phyloP scores from a whole-genome alignment of 192 early-diverging fungal genomes.

The Coemansia sp. region DNA sequence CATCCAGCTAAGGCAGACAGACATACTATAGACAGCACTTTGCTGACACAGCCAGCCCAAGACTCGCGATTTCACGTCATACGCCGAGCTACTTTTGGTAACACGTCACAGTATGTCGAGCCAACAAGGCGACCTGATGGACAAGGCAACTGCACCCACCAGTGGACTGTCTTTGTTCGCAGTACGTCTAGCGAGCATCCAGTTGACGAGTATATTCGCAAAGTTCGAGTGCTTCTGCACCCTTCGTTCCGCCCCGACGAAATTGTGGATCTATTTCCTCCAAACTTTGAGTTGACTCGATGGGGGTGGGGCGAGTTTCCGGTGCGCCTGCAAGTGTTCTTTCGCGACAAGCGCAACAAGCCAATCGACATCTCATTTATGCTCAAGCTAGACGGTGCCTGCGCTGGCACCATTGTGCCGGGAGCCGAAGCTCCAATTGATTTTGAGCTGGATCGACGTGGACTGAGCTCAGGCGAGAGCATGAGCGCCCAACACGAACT shows the following conservation, averaged over 20 bases:
- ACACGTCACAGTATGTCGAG: slow-evolving; percentile 69
- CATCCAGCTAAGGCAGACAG: slow-evolving; percentile 31
- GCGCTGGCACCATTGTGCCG: slow-evolving; percentile 64
- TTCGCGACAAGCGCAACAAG: slow-evolving; percentile 79
- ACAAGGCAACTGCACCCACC: slow-evolving; percentile 63
- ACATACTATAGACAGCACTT: slow-evolving; percentile 3
- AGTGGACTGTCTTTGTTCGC: slow-evolving; percentile 91
- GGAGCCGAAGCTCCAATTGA: slow-evolving; percentile 74
- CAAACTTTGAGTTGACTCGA: slow-evolving; percentile 81
- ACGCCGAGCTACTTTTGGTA: slow-evolving; percentile 62
- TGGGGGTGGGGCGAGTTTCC: slow-evolving; percentile 95
- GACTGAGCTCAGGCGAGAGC: not conserved
- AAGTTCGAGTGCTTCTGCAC: slow-evolving; percentile 84
- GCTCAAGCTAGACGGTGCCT: slow-evolving; percentile 71
- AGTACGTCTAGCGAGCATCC: slow-evolving; percentile 40
- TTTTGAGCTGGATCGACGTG: slow-evolving; percentile 72
- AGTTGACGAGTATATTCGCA: slow-evolving; percentile 64
- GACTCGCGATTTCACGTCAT: slow-evolving; percentile 75
- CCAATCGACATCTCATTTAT: slow-evolving; percentile 78
- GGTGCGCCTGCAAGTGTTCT: slow-evolving; percentile 73
- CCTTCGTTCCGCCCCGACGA: slow-evolving; percentile 85
- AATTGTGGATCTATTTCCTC: slow-evolving; percentile 72
- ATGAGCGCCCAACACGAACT: not conserved
- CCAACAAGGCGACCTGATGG: slow-evolving; percentile 55
- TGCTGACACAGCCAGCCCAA: slow-evolving; percentile 13